Conservation (phyloP, 805 yeast genomes). For the Candida orba region DNA sequence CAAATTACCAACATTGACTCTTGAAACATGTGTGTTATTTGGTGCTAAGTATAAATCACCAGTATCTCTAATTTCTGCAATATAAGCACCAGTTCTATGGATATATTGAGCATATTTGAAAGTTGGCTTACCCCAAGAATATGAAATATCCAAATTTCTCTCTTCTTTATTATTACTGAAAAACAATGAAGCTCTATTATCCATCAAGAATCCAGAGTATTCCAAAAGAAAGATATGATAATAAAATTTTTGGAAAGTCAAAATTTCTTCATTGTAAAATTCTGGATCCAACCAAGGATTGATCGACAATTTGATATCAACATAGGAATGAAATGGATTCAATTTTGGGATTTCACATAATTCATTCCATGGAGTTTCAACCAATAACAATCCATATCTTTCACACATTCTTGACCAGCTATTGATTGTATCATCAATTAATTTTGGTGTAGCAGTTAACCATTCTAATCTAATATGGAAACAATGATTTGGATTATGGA, state of each 20-base stretch:
- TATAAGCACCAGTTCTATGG: constrained; percentile 81
- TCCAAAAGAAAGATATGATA: constrained; percentile 73
- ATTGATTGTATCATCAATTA: constrained; percentile 70
- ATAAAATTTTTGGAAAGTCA: constrained; percentile 51
- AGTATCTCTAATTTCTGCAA: constrained; percentile 76
- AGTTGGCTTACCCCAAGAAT: constrained; percentile 87
- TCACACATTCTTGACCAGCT: constrained; percentile 81
- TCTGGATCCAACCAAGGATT: constrained; percentile 66
- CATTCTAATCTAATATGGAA: constrained; percentile 89
- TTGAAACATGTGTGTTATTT: constrained; percentile 72
- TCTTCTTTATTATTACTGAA: constrained; percentile 39
- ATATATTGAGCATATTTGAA: constrained; percentile 84
- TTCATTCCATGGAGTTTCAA: constrained; percentile 90
- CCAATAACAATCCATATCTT: constrained; percentile 69
- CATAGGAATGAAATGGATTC: constrained; percentile 86
- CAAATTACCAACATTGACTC: constrained; percentile 47
- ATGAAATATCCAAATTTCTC: constrained; percentile 54
- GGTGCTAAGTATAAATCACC: constrained; percentile 82
- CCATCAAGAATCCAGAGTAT: constrained; percentile 68
- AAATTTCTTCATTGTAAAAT: constrained; percentile 34
- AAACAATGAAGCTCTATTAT: constrained; percentile 66
- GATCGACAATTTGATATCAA: constrained; percentile 55
- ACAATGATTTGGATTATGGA: constrained; percentile 92
- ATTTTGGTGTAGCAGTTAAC: constrained; percentile 82
- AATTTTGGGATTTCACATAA: constrained; percentile 64